Base-by-base conservation (phyloP, 345 rosid genomes). In the Euphorbia lathyris region DNA sequence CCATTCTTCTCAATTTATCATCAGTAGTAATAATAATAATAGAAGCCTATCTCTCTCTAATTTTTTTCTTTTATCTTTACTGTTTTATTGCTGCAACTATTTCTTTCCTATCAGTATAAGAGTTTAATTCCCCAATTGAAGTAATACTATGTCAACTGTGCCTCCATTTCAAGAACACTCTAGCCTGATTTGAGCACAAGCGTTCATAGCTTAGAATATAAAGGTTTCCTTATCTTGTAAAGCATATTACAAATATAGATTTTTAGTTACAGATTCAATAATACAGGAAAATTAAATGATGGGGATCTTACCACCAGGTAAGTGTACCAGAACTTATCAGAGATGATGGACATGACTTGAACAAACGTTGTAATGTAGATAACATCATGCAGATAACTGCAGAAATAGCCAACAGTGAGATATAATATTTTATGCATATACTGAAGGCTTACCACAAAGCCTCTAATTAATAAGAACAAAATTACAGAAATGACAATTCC, bases 281-380 rank as follows among this genome's bases (percentile, higher is more conserved):
- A 3, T 43, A 69, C 2, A 47, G 11, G 19, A 40, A 53, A n/a
- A 1, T 4, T 12, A 71, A 63, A 30, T 14, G n/a, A 17, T 20
- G 29, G 45, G 36, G 58, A 65, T 43, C 87, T 77, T 86, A 93
- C 98, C 92, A 88, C 89, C 56, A 93, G 76, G 78, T 86, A 93
- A 2, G 87, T 80, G 73, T 80, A 86, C 97, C 97, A 93, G 81
- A 93, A 89, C 69, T 93, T 90, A 25, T 76, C 94, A 10, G 97
- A 93, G 65, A 93, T 82, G 70, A 91, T 88, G 65, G 98, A 86
- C 69, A 74, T 81, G 17, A 93, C 17, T 75, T 93, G 98, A 75
- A 89, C 98, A 26, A 93, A 93, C 79, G 90, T 84, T 47, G 97
- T 93, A 72, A 93, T 85, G 77, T 87, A 93, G 76, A 93, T 83